Conservation (phyloP, 805 yeast species). For the Schwanniomyces pseudopolymorphus region DNA sequence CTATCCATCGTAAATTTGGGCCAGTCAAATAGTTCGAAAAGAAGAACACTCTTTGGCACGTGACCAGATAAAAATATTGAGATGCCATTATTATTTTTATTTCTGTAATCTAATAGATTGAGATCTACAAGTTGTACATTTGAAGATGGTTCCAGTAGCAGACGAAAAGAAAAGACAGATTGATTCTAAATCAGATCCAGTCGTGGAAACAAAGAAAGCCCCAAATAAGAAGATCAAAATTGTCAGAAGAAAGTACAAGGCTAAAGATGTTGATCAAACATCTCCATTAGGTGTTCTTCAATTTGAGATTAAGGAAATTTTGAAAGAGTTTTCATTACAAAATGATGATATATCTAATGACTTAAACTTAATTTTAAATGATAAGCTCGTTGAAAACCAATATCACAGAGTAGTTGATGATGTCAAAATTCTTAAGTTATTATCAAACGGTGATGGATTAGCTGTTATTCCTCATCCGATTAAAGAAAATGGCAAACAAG, state of each 20-base stretch:
- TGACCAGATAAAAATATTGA: not conserved
- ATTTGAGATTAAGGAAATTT: slow-evolving; percentile 65
- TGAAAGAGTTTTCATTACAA: slow-evolving; percentile 41
- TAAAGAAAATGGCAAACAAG: slow-evolving; percentile 43
- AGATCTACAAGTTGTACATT: not conserved
- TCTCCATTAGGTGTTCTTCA: slow-evolving; percentile 79
- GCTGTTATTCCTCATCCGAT: slow-evolving; percentile 68
- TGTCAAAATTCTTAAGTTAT: slow-evolving; percentile 56
- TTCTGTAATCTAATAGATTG: not conserved
- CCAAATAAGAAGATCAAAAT: slow-evolving; percentile 22
- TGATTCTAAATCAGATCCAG: not conserved
- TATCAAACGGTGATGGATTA: slow-evolving; percentile 87
- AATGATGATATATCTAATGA: slow-evolving; percentile 60
- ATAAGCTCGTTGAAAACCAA: slow-evolving; percentile 41
- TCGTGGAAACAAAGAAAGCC: slow-evolving; percentile 5
- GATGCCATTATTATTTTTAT: not conserved
- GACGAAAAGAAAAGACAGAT: slow-evolving; percentile 11
- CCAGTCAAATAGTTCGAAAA: not conserved
- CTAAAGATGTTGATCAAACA: slow-evolving; percentile 68
- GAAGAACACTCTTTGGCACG: not conserved
- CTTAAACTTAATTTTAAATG: slow-evolving; percentile 62
- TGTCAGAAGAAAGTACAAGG: slow-evolving; percentile 52
- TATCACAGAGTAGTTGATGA: slow-evolving; percentile 61
- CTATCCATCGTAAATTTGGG: not conserved
- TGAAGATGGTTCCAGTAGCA: slow-evolving; percentile 2